Base-by-base conservation (phyloP, 306 rosid species). In the Cicer arietinum region DNA sequence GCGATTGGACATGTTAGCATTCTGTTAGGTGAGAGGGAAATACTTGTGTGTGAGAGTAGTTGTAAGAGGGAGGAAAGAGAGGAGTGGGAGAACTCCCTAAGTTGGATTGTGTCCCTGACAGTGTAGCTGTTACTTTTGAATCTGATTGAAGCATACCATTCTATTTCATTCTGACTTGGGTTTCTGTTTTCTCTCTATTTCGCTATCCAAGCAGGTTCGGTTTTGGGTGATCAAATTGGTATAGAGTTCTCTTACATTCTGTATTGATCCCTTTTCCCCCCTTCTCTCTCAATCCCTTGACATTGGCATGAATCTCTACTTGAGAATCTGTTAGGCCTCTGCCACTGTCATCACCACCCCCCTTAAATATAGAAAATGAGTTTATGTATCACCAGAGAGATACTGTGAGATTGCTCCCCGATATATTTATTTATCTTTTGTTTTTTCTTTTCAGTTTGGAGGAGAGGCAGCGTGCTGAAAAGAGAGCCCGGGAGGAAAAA, bases 401-500 rank as follows among this genome's bases (percentile, higher is more conserved):
- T 67, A 35, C 40, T 57, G 37, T 50, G 73, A 67, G 59, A 40
- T 58, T 69, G 54, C 62, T 73, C 35, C 14, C 14, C 37, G 17
- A 11, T 67, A 5, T 66, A 41, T 66, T 54, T 51, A 13, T 53
- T 69, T 54, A 53, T 63, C 67, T 46, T 22, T 72, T 30, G 37
- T 37, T 67, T 35, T 65, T 79, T 43, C 41, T 44, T 39, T 77
- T 75, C 86, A 87, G 93, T 74, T 82, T 94, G 92, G 97, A 94
- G 88, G 98, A 94, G 88, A 86, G 86, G 74, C 98, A 94, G 83
- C 88, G 97, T 71, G 87, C 96, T 67, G 98, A 91, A 70, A 93
- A 91, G 94, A 86, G 82, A 85, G 79, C 68, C 17, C 80, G 96
- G 75, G 96, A 91, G 75, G 83, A 81, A 10, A 86, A 88, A 58